Evolutionary conservation across 768 basidiomycete species (phyloP).

Genomic region (Naganishia onofrii): DNA sequence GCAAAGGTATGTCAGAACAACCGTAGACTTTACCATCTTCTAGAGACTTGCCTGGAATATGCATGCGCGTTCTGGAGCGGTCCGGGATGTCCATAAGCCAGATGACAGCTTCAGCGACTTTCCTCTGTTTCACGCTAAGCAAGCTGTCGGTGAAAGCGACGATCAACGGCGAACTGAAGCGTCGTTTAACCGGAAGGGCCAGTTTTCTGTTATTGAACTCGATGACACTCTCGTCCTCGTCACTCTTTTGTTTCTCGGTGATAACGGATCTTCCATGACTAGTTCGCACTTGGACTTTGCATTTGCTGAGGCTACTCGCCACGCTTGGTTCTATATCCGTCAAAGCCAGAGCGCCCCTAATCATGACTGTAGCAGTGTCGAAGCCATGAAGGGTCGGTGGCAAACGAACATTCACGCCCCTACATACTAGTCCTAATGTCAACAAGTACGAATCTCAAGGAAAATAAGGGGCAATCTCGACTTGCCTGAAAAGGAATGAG

Average conservation of each 20-base stretch:
- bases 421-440: not conserved
- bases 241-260: not conserved
- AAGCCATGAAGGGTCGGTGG: conserved; percentile 24
- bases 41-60: conserved; percentile 17
- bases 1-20: not conserved
- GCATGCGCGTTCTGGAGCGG: conserved; percentile 2
- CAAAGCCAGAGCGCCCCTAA: conserved; percentile 10
- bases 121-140: not conserved
- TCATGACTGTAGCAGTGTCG: conserved; percentile 21
- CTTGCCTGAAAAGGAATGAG: conserved; percentile 25
- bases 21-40: not conserved
- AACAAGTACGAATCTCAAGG: not conserved
- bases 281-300: conserved; percentile 4
- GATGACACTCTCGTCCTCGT: not conserved
- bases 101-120: conserved; percentile 18
- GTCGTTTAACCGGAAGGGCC: conserved; percentile 19
- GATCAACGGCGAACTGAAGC: conserved; percentile 24
- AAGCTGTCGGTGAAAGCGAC: conserved; percentile 8
- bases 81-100: conserved; percentile 26
- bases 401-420: conserved; percentile 7
- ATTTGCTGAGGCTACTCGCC: not conserved
- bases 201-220: conserved; percentile 8
- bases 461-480: not conserved
- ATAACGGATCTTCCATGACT: conserved; percentile 9
- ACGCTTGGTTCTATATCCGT: not conserved